These are phyloP conservation scores for Ceratocystis eucalypticola DNA, from an alignment of 2,329 filamentous ascomycete genomes.

Conservation along the genomic window DNA sequence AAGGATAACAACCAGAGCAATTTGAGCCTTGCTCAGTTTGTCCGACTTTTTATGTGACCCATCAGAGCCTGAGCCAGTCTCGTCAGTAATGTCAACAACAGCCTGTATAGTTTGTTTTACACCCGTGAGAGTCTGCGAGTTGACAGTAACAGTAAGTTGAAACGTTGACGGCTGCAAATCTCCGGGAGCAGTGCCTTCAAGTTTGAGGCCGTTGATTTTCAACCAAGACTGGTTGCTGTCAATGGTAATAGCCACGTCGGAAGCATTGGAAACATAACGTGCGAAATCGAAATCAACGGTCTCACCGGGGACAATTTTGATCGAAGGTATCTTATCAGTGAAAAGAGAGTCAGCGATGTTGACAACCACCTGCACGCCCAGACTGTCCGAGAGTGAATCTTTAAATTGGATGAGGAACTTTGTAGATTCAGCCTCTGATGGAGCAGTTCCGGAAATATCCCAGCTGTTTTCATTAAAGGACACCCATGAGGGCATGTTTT, in stretches of 20 bases:
- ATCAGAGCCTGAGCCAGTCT: constrained; percentile 19
- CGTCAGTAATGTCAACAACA: constrained; percentile 28
- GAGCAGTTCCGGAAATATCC: constrained; percentile 50
- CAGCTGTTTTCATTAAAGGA: constrained; percentile 49
- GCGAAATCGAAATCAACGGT: constrained; percentile 32
- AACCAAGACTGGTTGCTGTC: constrained; percentile 34
- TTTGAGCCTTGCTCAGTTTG: constrained; percentile 22
- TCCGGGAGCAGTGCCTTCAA: constrained; percentile 31
- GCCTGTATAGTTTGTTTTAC: constrained; percentile 21
- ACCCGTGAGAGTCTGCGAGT: constrained; percentile 17
- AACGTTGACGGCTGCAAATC: neutral
- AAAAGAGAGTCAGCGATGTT: constrained; percentile 31
- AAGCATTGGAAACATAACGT: constrained; percentile 31
- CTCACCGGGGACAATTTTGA: constrained; percentile 31
- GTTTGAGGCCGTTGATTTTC: constrained; percentile 27
- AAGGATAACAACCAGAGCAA: constrained; percentile 34
- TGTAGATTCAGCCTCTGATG: constrained; percentile 41
- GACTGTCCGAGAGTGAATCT: constrained; percentile 45
- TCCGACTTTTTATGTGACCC: constrained; percentile 21
- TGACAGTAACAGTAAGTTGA: constrained; percentile 15
- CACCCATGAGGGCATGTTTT: constrained; percentile 55
- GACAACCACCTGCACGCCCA: constrained; percentile 39
- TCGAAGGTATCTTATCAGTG: constrained; percentile 25
- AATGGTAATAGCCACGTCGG: constrained; percentile 29
- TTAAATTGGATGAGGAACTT: constrained; percentile 50